Base-by-base conservation (phyloP, 371 early-diverging fungal genomes). In the Vairimorpha ceranae region DNA sequence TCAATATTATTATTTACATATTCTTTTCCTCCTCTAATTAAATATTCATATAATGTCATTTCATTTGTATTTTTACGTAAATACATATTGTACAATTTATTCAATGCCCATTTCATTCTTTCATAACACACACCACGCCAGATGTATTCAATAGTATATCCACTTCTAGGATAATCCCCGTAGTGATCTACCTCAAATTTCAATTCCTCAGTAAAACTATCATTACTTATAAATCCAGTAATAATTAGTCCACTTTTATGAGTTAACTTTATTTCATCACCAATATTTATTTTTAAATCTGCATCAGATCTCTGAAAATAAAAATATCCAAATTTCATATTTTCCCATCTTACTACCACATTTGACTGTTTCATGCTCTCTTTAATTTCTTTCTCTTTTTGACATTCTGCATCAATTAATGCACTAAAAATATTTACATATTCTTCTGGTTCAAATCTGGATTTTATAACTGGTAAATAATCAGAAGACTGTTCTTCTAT, bases 71-170 rank as follows among this genome's bases (percentile, higher is more conserved):
- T 92, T 19, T 66, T 38, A 17, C 46, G 69, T 51, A 61, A 64
- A 41, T 70, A 60, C 17, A n/a, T 32, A 8, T 32, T 65, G 8
- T 65, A 45, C 36, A 76, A 21, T 48, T 71, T 76, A 14, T 66
- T 54, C 0, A 76, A 25, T 15, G 76, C 76, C 64, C 67, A 70
- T 25, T 41, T 54, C 76, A 76, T 76, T 63, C 76, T 70, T 77
- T 95, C 94, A 83, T 92, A 97, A 29, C 92, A 90, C 0, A 92
- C 92, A 14, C 92, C 89, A 82, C 94, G 94, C 95, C 95, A 97
- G 12, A 97, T 93, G 86, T 93, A 94, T 72, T 95, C 95, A n/a
- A 95, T 90, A 2, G 90, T 88, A 77, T 93, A 95, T 79, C 91
- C 91, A 80, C 89, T 90, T n/a, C 91, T 89, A 78, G 90, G 90